A percentile compares a stretch with the other conserved stretches of the same genome.
These are phyloP conservation scores for Calamus simplicifolius DNA, from an alignment of 176 grass and related monocot genomes.

Conservation along the genomic window DNA sequence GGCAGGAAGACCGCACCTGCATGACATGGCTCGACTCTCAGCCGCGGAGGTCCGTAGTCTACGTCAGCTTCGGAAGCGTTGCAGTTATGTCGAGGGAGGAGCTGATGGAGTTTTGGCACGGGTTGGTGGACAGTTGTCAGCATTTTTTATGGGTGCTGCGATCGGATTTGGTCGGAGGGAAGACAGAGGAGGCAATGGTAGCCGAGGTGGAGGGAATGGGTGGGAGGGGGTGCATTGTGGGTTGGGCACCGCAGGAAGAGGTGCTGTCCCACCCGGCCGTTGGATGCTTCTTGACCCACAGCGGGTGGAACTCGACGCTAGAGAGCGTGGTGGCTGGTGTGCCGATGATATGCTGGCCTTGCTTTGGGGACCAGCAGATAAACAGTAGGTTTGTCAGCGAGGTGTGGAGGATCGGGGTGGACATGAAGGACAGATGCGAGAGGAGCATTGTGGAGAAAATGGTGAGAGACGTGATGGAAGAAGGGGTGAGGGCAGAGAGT, in stretches of 20 bases:
- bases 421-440: background rate
- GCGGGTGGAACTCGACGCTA: constrained; percentile 3
- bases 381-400: background rate
- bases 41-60: background rate
- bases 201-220: background rate
- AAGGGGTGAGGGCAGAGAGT: background rate
- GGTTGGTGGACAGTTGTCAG: background rate
- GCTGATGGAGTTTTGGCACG: background rate
- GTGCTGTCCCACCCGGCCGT: background rate
- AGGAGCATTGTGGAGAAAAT: background rate
- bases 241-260: background rate
- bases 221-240: background rate
- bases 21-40: background rate
- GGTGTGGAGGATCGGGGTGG: background rate
- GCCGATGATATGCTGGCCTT: constrained; percentile 6
- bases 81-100: background rate
- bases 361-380: background rate
- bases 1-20: no score
- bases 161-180: background rate
- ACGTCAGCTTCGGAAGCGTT: constrained; percentile 4
- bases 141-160: background rate
- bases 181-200: background rate
- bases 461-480: background rate
- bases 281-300: constrained; percentile 5
- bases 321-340: constrained; percentile 4